A percentile compares a stretch with the other conserved stretches of the same genome.
These are phyloP conservation scores for Rhododendron griersonianum DNA, from an alignment of 148 eudicot genomes.

Conservation along the genomic window DNA sequence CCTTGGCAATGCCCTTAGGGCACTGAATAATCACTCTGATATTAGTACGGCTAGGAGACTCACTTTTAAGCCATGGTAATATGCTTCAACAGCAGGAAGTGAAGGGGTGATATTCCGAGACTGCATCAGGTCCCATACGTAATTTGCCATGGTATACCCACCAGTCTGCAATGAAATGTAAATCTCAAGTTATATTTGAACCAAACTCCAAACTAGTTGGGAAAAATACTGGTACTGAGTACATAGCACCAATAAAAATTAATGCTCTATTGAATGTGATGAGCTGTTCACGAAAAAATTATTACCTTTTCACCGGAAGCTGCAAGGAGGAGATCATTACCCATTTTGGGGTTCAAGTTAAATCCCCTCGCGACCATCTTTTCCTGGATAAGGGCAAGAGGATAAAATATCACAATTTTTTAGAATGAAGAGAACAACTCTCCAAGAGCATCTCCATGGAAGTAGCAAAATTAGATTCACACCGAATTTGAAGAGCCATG, in stretches of 20 bases:
- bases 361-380: constrained; percentile 47
- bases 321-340: constrained; percentile 64
- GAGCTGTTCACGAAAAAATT: background rate
- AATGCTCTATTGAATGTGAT: background rate
- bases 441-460: background rate
- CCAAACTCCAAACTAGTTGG: background rate
- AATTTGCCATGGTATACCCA: constrained; percentile 67
- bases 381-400: constrained; percentile 35
- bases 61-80: constrained; percentile 70
- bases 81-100: constrained; percentile 73
- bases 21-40: background rate
- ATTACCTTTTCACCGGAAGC: constrained; percentile 92
- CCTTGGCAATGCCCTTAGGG: background rate
- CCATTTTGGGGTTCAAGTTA: constrained; percentile 40
- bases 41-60: constrained; percentile 20
- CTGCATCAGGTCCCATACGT: constrained; percentile 89
- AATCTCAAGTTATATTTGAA: background rate
- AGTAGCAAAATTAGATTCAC: background rate
- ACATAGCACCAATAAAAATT: background rate
- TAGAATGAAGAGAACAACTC: background rate
- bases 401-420: background rate
- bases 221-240: background rate
- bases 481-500: background rate
- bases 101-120: constrained; percentile 41
- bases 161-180: constrained; percentile 50